Base-by-base conservation (phyloP, 306 rosid genomes). In the Psophocarpus tetragonolobus region DNA sequence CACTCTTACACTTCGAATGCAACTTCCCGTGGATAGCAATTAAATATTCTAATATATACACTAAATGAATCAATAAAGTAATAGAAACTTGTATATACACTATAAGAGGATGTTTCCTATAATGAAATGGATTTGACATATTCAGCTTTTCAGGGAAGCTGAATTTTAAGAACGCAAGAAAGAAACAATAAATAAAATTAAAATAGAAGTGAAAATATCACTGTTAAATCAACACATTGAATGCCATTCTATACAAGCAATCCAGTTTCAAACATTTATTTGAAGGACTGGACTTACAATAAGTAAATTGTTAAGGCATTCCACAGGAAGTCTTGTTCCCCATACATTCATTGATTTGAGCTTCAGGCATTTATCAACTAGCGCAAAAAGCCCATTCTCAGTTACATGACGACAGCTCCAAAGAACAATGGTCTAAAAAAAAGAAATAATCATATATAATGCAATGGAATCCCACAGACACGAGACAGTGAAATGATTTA, bases 361-460 rank as follows among this genome's bases (percentile, higher is more conserved):
- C 80, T 87, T 90, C 17, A 68, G 79, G 70, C 98, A 95, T 75
- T 89, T 87, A 69, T 84, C 90, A 62, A 92, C 96, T 4, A 95
- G 80, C 18, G 68, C 86, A 42, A 84, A 72, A 62, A 95, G 97
- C 12, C 99, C 99, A 1, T 38, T 80, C 89, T 88, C 91, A 0
- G 96, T 92, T 48, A 95, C 94, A 20, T 95, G 97, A 24, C 89
- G 94, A 79, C 99, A 92, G 81, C 99, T 91, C 97, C 99, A 92
- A 27, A 95, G 88, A 58, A 90, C 90, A 73, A 91, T 82, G 24
- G 91, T 88, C 97, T 95, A 79, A 62, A 57, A 38, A 82, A 66
- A 45, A 73, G 8, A 47, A 70, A 5, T 71, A 51, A 56, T 20
- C 11, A 71, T 75, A 36, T 39, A 65, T 79, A 12, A 38, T 33